These are phyloP conservation scores for Rhytidiadelphus loreus DNA, from an alignment of 225 moss, liverwort and hornwort genomes.

Conservation along the genomic window DNA sequence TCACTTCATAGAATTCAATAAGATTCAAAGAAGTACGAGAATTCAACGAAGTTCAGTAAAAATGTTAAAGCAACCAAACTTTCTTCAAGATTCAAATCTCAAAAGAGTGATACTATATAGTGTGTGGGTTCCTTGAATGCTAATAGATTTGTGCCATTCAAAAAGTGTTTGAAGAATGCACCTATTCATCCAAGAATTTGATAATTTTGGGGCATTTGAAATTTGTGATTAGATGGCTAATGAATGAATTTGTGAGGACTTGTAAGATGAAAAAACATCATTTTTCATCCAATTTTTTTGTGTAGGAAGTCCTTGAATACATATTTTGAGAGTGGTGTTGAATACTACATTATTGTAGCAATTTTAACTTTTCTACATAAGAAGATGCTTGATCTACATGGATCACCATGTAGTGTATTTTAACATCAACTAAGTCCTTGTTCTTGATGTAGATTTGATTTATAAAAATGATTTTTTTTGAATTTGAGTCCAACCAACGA, in stretches of 20 bases:
- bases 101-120: rapidly evolving
- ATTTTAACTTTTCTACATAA: neutral
- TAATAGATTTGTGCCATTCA: neutral
- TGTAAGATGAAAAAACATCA: neutral
- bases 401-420: neutral
- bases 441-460: neutral
- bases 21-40: neutral
- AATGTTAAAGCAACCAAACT: neutral
- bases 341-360: neutral
- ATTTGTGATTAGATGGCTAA: rapidly evolving
- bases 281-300: too few relatives aligned
- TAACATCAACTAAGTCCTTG: rapidly evolving
- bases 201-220: neutral
- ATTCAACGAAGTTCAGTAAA: neutral
- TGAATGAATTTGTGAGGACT: neutral
- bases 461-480: too few relatives aligned
- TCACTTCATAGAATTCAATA: neutral
- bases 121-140: rapidly evolving
- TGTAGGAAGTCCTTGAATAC: rapidly evolving
- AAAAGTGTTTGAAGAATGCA: neutral
- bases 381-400: neutral
- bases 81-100: neutral
- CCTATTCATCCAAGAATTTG: neutral
- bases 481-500: neutral
- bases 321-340: neutral